These are phyloP conservation scores for Zalerion maritima DNA, from an alignment of 495 filamentous ascomycete genomes.

Conservation along the genomic window DNA sequence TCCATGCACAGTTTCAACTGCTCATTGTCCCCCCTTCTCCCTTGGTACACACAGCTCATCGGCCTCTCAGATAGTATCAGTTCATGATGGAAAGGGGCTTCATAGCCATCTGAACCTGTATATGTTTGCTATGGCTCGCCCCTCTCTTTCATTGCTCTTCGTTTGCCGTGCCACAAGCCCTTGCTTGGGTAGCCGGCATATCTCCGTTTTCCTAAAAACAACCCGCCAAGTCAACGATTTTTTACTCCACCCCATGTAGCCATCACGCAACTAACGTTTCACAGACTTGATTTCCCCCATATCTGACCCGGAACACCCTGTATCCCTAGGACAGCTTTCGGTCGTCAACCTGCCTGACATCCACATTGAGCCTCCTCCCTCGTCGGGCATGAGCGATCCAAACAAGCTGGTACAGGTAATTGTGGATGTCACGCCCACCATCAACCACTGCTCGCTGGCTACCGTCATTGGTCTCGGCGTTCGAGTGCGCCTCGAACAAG, in stretches of 20 bases:
- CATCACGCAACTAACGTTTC: conserved; percentile 24
- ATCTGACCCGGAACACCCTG: conserved; percentile 89
- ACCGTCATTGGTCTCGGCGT: conserved; percentile 95
- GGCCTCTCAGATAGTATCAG: too few relatives aligned
- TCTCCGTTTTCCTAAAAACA: conserved; percentile 1
- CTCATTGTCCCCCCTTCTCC: too few relatives aligned
- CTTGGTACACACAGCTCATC: too few relatives aligned
- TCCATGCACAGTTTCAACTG: too few relatives aligned
- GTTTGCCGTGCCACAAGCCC: too few relatives aligned
- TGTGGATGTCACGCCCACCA: conserved; percentile 83
- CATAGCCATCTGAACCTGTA: too few relatives aligned
- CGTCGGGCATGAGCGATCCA: conserved; percentile 32
- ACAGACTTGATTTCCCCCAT: conserved; percentile 86
- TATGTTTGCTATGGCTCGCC: conserved; percentile 3
- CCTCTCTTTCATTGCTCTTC: too few relatives aligned
- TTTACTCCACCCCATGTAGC: background rate
- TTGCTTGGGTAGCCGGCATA: too few relatives aligned
- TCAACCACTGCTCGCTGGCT: conserved; percentile 90
- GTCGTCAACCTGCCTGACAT: conserved; percentile 93
- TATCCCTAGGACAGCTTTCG: conserved; percentile 79
- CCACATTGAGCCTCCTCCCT: conserved; percentile 50
- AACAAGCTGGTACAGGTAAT: conserved; percentile 35
- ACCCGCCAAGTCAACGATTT: background rate
- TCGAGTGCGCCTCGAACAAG: conserved; percentile 76
- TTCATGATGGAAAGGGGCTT: too few relatives aligned